Conservation (phyloP, 78 protist species). For the Dictyostelium capitatum region DNA sequence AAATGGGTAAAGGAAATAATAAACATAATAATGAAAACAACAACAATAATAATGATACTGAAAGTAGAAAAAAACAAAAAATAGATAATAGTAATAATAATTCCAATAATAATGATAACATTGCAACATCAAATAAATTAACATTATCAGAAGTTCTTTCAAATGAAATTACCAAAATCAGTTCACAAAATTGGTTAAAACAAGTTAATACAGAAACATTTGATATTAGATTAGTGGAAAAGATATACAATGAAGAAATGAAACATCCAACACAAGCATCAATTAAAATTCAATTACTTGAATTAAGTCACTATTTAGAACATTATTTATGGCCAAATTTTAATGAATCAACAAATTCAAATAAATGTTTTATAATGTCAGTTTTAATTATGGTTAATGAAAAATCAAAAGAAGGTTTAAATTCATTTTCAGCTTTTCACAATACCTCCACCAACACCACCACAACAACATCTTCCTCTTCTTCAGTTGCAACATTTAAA, state of each 20-base stretch:
- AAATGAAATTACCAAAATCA: slow-evolving; percentile 10
- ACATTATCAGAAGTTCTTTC: slow-evolving; percentile 14
- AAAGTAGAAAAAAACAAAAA: slow-evolving; percentile 2
- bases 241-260: slow-evolving; percentile 20
- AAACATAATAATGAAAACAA: neutral
- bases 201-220: neutral
- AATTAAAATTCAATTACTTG: slow-evolving; percentile 16
- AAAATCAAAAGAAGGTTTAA: slow-evolving; percentile 84
- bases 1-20: neutral
- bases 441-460: neutral
- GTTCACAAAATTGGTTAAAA: slow-evolving; percentile 23
- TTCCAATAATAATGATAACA: neutral
- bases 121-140: neutral
- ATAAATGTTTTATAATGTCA: slow-evolving; percentile 78
- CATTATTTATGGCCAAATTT: slow-evolving; percentile 92
- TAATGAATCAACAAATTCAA: neutral
- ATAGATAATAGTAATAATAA: neutral
- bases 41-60: neutral
- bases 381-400: slow-evolving; percentile 91
- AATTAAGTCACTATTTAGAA: slow-evolving; percentile 55
- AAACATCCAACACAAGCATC: neutral
- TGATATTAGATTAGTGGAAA: slow-evolving; percentile 8
- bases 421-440: slow-evolving; percentile 10
- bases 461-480: no score
- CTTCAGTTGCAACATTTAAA: slow-evolving; percentile 21